A percentile compares a stretch with the other conserved stretches of the same genome.
Conservation (phyloP, 225 moss, liverwort and hornwort species). For the Marchantia paleacea region DNA sequence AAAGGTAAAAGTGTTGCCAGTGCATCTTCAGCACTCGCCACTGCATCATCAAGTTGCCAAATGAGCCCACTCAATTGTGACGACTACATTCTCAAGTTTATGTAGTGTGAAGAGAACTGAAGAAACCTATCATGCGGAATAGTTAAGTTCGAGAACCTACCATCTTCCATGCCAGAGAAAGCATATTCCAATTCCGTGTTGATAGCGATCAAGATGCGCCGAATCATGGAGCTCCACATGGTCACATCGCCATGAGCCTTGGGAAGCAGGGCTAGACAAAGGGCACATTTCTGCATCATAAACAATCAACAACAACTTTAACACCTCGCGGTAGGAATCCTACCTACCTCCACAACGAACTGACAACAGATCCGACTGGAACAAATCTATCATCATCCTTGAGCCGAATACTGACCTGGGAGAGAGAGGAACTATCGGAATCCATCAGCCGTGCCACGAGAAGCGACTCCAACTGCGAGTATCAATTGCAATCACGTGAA, state of each 20-base stretch:
- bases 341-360: background rate
- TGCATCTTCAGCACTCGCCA: constrained; percentile 82
- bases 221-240: constrained; percentile 89
- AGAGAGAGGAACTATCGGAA: constrained; percentile 69
- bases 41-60: constrained; percentile 36
- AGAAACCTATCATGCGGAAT: background rate
- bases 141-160: constrained; percentile 33
- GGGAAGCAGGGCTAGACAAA: constrained; percentile 85
- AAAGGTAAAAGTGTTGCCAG: constrained; percentile 71
- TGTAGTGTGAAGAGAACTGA: background rate
- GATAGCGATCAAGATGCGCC: constrained; percentile 92
- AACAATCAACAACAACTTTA: background rate
- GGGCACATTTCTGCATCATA: constrained; percentile 72
- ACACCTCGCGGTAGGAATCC: background rate
- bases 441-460: constrained; percentile 92
- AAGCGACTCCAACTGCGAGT: constrained; percentile 82
- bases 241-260: constrained; percentile 91
- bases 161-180: constrained; percentile 98
- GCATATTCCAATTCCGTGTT: constrained; percentile 95
- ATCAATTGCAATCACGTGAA: constrained; percentile 16
- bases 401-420: constrained; percentile 46
- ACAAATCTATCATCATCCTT: no score
- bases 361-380: background rate
- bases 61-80: background rate
- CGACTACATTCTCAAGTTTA: background rate